Evolutionary conservation across 1,284 basidiomycete genomes (phyloP).

Genomic region (Ceratobasidium sp.): DNA sequence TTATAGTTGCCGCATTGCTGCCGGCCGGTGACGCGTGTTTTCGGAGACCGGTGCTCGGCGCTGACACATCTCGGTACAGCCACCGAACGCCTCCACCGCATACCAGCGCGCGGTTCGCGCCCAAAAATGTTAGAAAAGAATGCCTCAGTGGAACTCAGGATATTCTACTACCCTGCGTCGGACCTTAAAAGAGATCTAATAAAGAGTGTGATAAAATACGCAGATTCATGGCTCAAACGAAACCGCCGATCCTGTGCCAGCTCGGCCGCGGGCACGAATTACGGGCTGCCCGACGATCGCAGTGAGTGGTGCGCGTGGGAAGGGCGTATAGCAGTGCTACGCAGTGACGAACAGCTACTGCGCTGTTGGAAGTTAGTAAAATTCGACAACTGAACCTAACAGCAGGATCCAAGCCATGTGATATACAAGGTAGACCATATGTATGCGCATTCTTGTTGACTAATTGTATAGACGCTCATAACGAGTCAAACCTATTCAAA

Average conservation of each 20-base stretch:
- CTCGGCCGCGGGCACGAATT: constrained; percentile 6
- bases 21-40: constrained; percentile 26
- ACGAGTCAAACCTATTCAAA: no score
- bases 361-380: neutral
- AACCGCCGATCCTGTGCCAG: constrained; percentile 5
- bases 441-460: no score
- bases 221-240: no score
- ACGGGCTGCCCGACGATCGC: constrained; percentile 11
- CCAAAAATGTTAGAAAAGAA: neutral
- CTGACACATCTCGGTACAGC: constrained; percentile 5
- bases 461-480: no score
- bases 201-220: no score
- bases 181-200: no score
- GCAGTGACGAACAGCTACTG: neutral
- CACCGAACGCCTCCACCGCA: neutral
- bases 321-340: neutral
- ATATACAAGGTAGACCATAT: neutral
- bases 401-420: no score
- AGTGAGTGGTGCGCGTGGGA: neutral
- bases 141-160: neutral
- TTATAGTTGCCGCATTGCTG: neutral
- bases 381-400: no score
- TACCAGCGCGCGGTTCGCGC: neutral
- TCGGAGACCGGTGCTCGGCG: neutral
- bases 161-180: neutral